Conservation (phyloP, 805 yeast species). For the Kluyveromyces aestuarii region DNA sequence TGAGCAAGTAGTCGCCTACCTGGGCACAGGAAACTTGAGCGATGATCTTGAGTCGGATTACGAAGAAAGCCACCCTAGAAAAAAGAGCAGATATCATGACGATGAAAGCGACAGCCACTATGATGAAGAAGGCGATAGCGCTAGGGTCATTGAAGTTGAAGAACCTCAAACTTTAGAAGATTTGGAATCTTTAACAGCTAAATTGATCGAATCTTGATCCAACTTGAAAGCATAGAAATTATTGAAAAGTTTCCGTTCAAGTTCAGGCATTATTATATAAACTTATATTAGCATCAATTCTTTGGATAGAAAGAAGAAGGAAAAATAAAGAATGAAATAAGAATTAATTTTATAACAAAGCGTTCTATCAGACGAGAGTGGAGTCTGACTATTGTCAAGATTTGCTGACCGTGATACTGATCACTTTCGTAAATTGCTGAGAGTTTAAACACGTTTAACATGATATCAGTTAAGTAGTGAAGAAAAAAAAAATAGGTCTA, state of each 20-base stretch:
- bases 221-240: constrained; percentile 1
- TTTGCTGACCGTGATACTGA: background rate
- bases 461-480: background rate
- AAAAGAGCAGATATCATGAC: constrained; percentile 32
- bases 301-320: background rate
- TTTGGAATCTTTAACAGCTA: constrained; percentile 75
- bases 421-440: no score
- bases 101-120: constrained; percentile 20
- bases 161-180: constrained; percentile 90
- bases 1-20: constrained; percentile 22
- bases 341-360: no score
- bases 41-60: constrained; percentile 33
- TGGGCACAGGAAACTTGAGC: constrained; percentile 28
- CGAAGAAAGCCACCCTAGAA: constrained; percentile 23
- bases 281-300: background rate
- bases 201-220: constrained; percentile 25
- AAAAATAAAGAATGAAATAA: no score
- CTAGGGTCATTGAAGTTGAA: constrained; percentile 57
- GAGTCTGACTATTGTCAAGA: background rate
- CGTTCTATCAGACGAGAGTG: no score
- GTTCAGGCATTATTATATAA: background rate
- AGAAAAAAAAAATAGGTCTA: background rate
- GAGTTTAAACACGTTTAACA: background rate
- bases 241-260: background rate
- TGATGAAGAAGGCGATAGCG: constrained; percentile 25